phyloP scores from a whole-genome alignment of 2,329 filamentous ascomycete genomes.

The Verticillium isaacii region DNA sequence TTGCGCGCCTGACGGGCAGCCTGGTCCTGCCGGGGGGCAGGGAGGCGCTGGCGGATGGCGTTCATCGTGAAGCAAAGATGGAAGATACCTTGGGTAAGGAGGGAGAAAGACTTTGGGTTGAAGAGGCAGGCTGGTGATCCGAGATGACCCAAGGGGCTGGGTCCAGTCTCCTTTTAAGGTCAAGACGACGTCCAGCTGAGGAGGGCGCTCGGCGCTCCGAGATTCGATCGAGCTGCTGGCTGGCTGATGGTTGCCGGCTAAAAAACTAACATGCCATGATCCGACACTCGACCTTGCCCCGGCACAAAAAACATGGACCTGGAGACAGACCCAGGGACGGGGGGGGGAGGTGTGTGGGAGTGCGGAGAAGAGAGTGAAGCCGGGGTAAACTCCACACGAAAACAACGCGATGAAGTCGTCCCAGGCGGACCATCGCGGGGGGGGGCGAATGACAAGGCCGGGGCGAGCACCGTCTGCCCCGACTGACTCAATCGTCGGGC shows the following conservation, averaged over 20 bases:
- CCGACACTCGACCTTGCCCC: background rate
- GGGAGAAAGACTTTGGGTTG: background rate
- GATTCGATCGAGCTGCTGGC: background rate
- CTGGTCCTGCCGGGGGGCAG: constrained; percentile 19
- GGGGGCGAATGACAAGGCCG: background rate
- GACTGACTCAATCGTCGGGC: constrained; percentile 3
- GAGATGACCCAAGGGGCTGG: background rate
- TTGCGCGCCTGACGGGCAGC: constrained; percentile 14
- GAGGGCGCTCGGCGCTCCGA: background rate
- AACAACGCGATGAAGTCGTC: constrained; percentile 2
- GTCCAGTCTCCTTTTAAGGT: background rate
- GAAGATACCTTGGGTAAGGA: background rate
- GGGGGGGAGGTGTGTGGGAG: constrained; percentile 3
- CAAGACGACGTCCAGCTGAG: background rate
- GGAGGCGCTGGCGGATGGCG: constrained; percentile 17
- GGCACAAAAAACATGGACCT: background rate
- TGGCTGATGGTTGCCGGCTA: background rate
- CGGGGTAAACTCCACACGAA: constrained; percentile 6
- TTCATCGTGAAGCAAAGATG: constrained; percentile 13
- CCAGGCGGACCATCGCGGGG: constrained; percentile 1
- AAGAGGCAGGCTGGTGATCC: background rate
- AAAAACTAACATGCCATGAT: background rate
- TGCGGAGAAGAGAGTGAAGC: constrained; percentile 8
- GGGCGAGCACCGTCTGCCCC: background rate
- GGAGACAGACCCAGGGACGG: background rate